These are phyloP conservation scores for Atkinsonella hypoxylon DNA, from an alignment of 2,329 filamentous ascomycete genomes.

Conservation along the genomic window DNA sequence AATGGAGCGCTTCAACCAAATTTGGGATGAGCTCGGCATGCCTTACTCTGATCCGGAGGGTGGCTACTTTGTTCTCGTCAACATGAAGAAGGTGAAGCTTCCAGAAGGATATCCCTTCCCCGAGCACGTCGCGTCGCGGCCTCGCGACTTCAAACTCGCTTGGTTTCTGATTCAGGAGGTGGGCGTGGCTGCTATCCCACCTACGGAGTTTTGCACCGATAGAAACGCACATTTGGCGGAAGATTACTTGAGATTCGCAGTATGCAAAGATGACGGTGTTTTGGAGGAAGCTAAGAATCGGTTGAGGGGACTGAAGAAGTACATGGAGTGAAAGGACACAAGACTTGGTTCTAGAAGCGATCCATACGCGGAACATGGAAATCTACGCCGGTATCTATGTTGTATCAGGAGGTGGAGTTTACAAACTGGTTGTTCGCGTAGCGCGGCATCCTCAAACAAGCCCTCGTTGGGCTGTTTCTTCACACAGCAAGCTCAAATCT, in stretches of 20 bases:
- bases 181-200: constrained; percentile 89
- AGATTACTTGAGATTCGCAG: constrained; percentile 88
- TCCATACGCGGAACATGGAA: no score
- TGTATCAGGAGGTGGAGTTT: no score
- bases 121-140: constrained; percentile 70
- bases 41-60: constrained; percentile 89
- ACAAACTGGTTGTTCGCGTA: not conserved
- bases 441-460: not conserved
- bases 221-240: constrained; percentile 74
- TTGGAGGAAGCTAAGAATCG: constrained; percentile 68
- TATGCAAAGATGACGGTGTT: constrained; percentile 88
- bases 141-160: constrained; percentile 84
- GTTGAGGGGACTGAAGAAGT: constrained; percentile 60
- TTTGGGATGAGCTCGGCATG: constrained; percentile 63
- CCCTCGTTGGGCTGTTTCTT: no score
- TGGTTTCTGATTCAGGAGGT: constrained; percentile 98
- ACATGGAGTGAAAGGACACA: constrained; percentile 31
- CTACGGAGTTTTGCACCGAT: constrained; percentile 92
- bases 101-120: constrained; percentile 82
- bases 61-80: constrained; percentile 94
- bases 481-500: not conserved
- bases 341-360: no score
- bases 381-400: no score
- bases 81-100: constrained; percentile 77
- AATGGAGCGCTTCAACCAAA: constrained; percentile 73